A percentile compares a stretch with the other conserved stretches of the same genome.
Conservation (phyloP, 1,284 basidiomycete genomes). For the Takashimella koratensis region DNA sequence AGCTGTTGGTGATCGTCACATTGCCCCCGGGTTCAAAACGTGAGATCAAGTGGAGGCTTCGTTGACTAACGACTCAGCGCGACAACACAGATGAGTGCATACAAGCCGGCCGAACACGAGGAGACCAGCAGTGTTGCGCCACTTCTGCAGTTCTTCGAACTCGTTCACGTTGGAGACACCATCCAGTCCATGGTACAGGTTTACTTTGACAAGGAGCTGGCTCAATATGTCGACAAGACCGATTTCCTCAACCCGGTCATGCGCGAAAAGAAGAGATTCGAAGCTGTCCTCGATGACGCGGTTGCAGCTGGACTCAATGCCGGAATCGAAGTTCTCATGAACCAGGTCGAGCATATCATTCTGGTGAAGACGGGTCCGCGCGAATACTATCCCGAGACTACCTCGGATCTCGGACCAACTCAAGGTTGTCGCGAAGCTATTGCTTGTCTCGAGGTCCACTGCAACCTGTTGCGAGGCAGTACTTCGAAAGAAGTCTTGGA, state of each 20-base stretch:
- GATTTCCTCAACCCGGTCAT: conserved; percentile 94
- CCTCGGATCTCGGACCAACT: conserved; percentile 76
- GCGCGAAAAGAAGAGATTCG: conserved; percentile 93
- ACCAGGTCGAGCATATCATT: conserved; percentile 93
- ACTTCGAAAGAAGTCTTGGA: conserved; percentile 94
- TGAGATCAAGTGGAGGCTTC: conserved; percentile 49
- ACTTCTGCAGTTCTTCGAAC: conserved; percentile 92
- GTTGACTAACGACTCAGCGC: conserved; percentile 56
- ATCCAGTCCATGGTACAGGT: conserved; percentile 97
- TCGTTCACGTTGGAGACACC: conserved; percentile 95
- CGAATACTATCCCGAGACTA: conserved; percentile 79
- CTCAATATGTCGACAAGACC: conserved; percentile 78
- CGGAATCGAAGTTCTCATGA: conserved; percentile 93
- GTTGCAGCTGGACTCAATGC: conserved; percentile 91
- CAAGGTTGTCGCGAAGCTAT: conserved; percentile 81
- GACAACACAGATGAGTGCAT: conserved; percentile 77
- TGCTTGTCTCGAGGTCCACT: conserved; percentile 81
- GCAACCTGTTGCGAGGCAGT: conserved; percentile 82
- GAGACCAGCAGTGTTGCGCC: conserved; percentile 78
- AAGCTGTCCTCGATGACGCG: conserved; percentile 83
- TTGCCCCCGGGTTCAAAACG: conserved; percentile 78
- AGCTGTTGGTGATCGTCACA: conserved; percentile 72
- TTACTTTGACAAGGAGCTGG: conserved; percentile 94
- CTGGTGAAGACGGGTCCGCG: conserved; percentile 73
- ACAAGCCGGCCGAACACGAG: conserved; percentile 78